phyloP scores from a whole-genome alignment of 331 rosid genomes.

The Ulmus americana region DNA sequence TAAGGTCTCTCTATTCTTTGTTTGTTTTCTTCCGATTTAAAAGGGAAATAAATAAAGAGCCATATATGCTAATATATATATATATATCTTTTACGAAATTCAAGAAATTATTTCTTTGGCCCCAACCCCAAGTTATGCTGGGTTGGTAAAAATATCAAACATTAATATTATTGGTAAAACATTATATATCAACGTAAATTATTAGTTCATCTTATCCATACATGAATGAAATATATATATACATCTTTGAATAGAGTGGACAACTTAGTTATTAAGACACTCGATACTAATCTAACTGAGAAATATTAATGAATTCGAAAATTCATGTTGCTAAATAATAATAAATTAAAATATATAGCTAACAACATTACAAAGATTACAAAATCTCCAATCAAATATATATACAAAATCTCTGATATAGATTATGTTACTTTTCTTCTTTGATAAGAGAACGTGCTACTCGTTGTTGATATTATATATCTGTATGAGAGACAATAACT shows the following conservation, averaged over 20 bases:
- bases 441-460: background rate
- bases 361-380: too few species aligned
- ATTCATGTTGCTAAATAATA: too few species aligned
- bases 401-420: background rate
- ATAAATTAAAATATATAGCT: too few species aligned
- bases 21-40: background rate
- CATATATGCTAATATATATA: background rate
- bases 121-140: constrained; percentile 1
- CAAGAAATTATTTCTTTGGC: constrained; percentile 9
- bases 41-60: background rate
- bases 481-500: background rate
- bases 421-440: background rate
- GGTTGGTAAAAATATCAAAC: background rate
- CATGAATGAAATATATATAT: background rate
- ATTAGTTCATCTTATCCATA: background rate
- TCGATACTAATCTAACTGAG: too few species aligned
- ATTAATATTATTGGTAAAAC: background rate
- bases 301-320: too few species aligned
- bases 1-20: background rate
- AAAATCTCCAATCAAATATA: background rate
- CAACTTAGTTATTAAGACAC: too few species aligned
- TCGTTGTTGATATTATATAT: background rate
- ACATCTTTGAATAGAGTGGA: too few species aligned
- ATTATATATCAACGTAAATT: background rate
- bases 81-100: background rate